Base-by-base conservation (phyloP, 441 rosid genomes). In the Biscutella auriculata region DNA sequence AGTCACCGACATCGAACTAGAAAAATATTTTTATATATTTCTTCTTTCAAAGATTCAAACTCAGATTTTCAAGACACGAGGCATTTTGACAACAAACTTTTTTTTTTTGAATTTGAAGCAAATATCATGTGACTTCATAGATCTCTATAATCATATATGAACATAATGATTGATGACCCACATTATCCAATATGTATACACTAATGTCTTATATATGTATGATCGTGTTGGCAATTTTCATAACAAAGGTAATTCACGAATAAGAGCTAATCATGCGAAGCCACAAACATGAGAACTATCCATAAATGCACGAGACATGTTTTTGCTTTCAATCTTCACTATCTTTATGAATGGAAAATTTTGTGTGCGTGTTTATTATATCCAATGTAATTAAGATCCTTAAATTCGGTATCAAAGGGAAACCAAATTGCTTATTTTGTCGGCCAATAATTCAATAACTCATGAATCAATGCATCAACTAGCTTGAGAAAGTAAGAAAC, bases 271-370 rank as follows among this genome's bases (percentile, higher is more conserved):
- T 55, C 12, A 58, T 66, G 34, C 32, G 53, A 49, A 41, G 41
- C 30, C 70, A 66, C 26, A 42, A 66, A 66, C 65, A 57, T 57
- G 53, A 40, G 45, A 57, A 46, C 23, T 66, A 57, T 50, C 44
- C 69, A 49, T 57, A 65, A 56, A 65, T 57, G 58, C 51, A 41
- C 25, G 52, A 32, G 64, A 41, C 69, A 65, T 65, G 39, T 53
- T 57, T 65, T 49, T n/a, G 64, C 63, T 57, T 65, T 9, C 45
- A 33, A 48, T 65, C 45, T 57, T 65, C 69, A 65, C 21, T 65
- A 25, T 65, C 63, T 57, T 57, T 15, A 65, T 65, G 58, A 49
- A 33, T 33, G 44, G 14, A 55, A 30, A 64, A 64, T 41, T 64
- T 64, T 55, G 43, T 46, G 33, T 55, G 68, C 51, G 23, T 47